phyloP scores from a whole-genome alignment of 2,329 filamentous ascomycete genomes.

The Fusarium circinatum region DNA sequence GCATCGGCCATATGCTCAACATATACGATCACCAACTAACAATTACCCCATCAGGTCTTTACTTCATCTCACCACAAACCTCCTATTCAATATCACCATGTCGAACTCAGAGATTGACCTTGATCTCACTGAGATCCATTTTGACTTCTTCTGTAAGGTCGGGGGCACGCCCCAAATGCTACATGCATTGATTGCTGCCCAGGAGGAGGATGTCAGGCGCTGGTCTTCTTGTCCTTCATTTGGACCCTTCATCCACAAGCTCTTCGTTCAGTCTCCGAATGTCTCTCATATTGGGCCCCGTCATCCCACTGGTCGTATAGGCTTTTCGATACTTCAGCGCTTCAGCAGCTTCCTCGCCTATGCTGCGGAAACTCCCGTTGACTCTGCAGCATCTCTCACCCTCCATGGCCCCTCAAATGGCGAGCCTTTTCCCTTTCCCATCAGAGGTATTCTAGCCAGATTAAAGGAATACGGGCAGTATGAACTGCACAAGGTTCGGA shows the following conservation, averaged over 20 bases:
- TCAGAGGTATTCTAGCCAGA: background rate
- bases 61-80: background rate
- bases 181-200: background rate
- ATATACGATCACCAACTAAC: background rate
- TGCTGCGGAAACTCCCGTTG: too few relatives aligned
- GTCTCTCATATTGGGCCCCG: background rate
- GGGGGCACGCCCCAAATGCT: background rate
- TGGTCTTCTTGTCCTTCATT: background rate
- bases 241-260: background rate
- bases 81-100: background rate
- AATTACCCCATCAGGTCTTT: background rate
- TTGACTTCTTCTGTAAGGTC: background rate
- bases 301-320: background rate
- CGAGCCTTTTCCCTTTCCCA: background rate
- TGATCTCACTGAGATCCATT: background rate
- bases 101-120: accelerated
- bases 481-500: background rate
- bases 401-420: background rate
- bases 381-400: background rate
- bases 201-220: background rate
- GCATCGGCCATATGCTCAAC: background rate
- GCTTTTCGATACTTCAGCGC: too few relatives aligned
- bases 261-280: background rate
- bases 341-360: too few relatives aligned
- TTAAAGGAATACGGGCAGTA: background rate